Conservation (phyloP, 2,329 filamentous ascomycete genomes). For the Nectriaceae sp. region DNA sequence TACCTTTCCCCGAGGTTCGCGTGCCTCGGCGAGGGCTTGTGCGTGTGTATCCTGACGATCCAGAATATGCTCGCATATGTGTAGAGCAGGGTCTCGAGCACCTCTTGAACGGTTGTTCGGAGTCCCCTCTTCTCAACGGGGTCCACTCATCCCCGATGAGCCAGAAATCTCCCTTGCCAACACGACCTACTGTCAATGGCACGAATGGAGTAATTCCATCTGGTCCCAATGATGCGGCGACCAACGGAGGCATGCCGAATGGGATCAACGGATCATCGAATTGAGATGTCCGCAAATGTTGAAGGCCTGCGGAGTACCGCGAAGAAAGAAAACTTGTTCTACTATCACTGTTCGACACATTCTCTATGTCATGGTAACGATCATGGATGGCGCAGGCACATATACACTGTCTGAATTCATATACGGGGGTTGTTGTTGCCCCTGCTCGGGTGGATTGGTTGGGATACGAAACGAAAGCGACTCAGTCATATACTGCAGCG, state of each 20-base stretch:
- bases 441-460: conserved; percentile 19
- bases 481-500: conserved; percentile 10
- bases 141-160: conserved; percentile 49
- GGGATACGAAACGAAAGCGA: conserved; percentile 17
- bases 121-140: conserved; percentile 48
- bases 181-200: conserved; percentile 34
- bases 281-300: conserved; percentile 2
- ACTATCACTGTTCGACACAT: conserved; percentile 20
- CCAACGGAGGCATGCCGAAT: conserved; percentile 30
- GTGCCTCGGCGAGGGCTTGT: conserved; percentile 57
- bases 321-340: conserved; percentile 17
- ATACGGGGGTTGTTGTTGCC: conserved; percentile 15
- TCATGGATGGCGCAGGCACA: conserved; percentile 28
- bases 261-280: conserved; percentile 31
- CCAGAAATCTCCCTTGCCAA: conserved; percentile 30
- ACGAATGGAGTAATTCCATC: conserved; percentile 16
- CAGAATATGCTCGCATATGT: conserved; percentile 57
- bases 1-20: conserved; percentile 55
- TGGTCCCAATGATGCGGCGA: conserved; percentile 15
- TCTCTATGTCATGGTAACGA: conserved; percentile 30
- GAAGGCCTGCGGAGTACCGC: conserved; percentile 3
- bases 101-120: conserved; percentile 49
- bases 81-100: conserved; percentile 59
- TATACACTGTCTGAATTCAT: conserved; percentile 18
- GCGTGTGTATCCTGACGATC: conserved; percentile 55